Conservation (phyloP, 352 stramenopile genomes). For the Phytophthora brassicae region DNA sequence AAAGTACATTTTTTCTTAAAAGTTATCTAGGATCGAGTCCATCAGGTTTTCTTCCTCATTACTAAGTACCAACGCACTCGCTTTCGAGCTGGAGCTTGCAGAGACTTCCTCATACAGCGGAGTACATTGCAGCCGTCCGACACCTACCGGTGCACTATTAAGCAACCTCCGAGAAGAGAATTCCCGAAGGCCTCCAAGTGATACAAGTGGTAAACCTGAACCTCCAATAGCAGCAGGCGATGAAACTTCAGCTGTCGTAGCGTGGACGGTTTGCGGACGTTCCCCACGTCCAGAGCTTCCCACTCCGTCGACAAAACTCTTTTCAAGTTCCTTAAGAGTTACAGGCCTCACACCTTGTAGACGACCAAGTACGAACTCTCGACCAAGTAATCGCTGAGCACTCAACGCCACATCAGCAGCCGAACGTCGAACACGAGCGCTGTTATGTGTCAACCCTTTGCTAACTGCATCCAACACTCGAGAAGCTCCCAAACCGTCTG, state of each 20-base stretch:
- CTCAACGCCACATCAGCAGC: conserved; percentile 80
- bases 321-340: conserved; percentile 84
- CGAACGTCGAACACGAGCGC: conserved; percentile 71
- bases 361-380: conserved; percentile 62
- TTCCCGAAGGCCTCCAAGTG: conserved; percentile 32
- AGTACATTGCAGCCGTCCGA: conserved; percentile 66
- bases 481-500: conserved; percentile 60
- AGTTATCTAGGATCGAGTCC: conserved; percentile 65
- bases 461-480: conserved; percentile 55
- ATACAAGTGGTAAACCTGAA: conserved; percentile 43
- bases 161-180: conserved; percentile 54
- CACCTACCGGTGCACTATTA: conserved; percentile 67
- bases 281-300: conserved; percentile 29
- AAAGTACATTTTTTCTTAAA: no score
- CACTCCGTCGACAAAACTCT: conserved; percentile 68
- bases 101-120: conserved; percentile 26
- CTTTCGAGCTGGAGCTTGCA: conserved; percentile 3
- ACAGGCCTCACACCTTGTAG: conserved; percentile 76
- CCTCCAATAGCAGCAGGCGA: conserved; percentile 16
- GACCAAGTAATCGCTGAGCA: conserved; percentile 74
- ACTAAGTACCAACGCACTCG: conserved; percentile 50
- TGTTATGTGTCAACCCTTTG: conserved; percentile 51
- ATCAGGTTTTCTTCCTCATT: conserved; percentile 86
- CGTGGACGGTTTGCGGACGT: conserved; percentile 65
- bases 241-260: conserved; percentile 23